Evolutionary conservation across 768 basidiomycete species (phyloP).

Genomic region (Mycena belliarum): DNA sequence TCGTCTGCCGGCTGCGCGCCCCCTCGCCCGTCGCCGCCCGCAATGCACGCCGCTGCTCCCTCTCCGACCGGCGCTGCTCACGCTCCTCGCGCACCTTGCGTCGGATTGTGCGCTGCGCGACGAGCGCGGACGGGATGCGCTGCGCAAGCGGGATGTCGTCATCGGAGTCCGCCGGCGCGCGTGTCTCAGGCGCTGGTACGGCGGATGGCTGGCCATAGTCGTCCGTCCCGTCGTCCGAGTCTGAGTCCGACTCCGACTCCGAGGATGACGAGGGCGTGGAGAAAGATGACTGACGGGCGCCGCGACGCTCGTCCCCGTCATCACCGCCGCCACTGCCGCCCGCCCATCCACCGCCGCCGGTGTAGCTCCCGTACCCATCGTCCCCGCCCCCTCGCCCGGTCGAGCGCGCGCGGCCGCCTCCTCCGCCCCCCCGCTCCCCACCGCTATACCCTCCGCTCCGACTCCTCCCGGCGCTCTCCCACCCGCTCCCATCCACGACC

Average conservation of each 20-base stretch:
- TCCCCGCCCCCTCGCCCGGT: conserved; percentile 15
- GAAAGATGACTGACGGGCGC: conserved; percentile 31
- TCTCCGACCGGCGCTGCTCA: conserved; percentile 54
- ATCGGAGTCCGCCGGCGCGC: conserved; percentile 35
- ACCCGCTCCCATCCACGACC: conserved; percentile 26
- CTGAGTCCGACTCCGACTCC: neutral
- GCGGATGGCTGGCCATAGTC: conserved; percentile 31
- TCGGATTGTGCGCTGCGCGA: conserved; percentile 80
- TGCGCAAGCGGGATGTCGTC: conserved; percentile 87
- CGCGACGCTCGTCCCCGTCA: conserved; percentile 38
- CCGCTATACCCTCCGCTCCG: conserved; percentile 20
- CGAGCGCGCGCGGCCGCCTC: conserved; percentile 19
- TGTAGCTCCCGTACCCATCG: conserved; percentile 24
- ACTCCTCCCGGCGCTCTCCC: conserved; percentile 19
- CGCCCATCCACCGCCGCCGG: conserved; percentile 16
- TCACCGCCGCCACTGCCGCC: conserved; percentile 19
- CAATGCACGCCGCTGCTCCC: conserved; percentile 32
- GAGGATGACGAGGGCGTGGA: conserved; percentile 31
- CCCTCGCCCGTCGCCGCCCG: conserved; percentile 11
- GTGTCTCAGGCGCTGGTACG: conserved; percentile 5
- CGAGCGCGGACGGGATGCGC: conserved; percentile 79
- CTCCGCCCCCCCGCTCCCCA: conserved; percentile 14
- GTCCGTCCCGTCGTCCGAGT: conserved; percentile 4
- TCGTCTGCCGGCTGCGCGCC: conserved; percentile 30
- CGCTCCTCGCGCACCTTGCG: conserved; percentile 69